Base-by-base conservation (phyloP, 1,139 yeast species). In the Starmera stellimalicola region DNA sequence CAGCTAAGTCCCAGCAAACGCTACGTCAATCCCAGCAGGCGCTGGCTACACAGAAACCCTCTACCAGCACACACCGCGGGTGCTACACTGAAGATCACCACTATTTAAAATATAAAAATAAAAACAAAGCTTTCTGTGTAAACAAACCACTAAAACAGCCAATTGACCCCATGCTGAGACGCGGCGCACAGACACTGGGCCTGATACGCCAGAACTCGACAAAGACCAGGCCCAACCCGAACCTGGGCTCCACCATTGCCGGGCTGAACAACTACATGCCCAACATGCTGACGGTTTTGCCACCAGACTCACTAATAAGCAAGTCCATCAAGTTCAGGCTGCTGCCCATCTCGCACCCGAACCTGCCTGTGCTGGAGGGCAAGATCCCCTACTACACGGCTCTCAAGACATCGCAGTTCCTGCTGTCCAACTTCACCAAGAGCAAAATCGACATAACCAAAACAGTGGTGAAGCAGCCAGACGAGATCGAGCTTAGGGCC, bases 331-430 rank as follows among this genome's bases (percentile, higher is more conserved):
- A 65, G n/a, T 61, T 84, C 18, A 58, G 82, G 24, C 57, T 84
- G 4, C 65, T 80, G 36, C 94, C 94, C 0, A 67, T 70, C 3
- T 69, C 77, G 26, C 69, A 70, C 34, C 68, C 77, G 1, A 70
- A 68, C 40, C 51, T 78, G 17, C 91, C 94, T 4, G 58, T 63
- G 11, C 60, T 82, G 22, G 68, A 67, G 35, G 94, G 94, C 3
- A 63, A 62, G 22, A 64, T 65, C 6, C 65, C 80, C 7, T 79
- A 77, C 52, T 64, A 63, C 33, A 63, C 81, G 3, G 54, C 63
- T 0, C 45, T 62, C 39, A 60, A 58, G 57, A 66, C 82, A 1
- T 50, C 77, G 3, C 77, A 75, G 45, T 45, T 77, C 30, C 54
- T 74, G 8, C 44, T 77, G 32, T 69, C 73, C 4, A 72, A 73